phyloP scores from a whole-genome alignment of 257 asterid species.

The Leptodermis oblonga region DNA sequence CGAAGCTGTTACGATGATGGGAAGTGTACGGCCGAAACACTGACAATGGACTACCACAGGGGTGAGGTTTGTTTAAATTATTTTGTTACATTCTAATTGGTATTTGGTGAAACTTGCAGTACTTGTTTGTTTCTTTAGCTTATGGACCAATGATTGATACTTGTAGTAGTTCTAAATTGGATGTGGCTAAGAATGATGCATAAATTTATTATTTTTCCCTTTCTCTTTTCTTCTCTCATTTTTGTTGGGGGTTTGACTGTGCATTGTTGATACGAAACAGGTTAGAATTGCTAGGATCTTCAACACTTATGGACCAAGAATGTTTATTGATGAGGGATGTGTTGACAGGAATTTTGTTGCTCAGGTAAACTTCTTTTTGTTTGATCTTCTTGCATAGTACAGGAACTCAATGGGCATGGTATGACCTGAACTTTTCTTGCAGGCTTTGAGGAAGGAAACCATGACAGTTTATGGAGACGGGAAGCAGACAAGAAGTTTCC shows the following conservation, averaged over 20 bases:
- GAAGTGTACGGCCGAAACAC: conserved; percentile 95
- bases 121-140: not conserved
- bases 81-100: not conserved
- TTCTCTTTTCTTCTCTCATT: no score
- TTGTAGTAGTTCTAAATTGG: not conserved
- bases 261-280: conserved; percentile 29
- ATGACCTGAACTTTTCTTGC: conserved; percentile 16
- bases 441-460: conserved; percentile 97
- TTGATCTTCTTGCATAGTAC: not conserved
- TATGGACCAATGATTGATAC: not conserved
- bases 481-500: conserved; percentile 95
- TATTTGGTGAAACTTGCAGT: not conserved
- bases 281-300: conserved; percentile 95
- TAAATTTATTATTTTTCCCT: not conserved
- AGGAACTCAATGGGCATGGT: not conserved
- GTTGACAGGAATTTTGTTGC: conserved; percentile 99
- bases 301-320: conserved; percentile 95
- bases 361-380: conserved; percentile 53
- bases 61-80: conserved; percentile 63
- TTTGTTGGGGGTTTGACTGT: not conserved
- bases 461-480: conserved; percentile 97
- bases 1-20: conserved; percentile 99
- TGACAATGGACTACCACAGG: conserved; percentile 98
- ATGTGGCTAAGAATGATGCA: no score
- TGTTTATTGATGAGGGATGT: conserved; percentile 99